These are phyloP conservation scores for Ogataea angusta DNA, from an alignment of 805 yeast species.

Conservation along the genomic window DNA sequence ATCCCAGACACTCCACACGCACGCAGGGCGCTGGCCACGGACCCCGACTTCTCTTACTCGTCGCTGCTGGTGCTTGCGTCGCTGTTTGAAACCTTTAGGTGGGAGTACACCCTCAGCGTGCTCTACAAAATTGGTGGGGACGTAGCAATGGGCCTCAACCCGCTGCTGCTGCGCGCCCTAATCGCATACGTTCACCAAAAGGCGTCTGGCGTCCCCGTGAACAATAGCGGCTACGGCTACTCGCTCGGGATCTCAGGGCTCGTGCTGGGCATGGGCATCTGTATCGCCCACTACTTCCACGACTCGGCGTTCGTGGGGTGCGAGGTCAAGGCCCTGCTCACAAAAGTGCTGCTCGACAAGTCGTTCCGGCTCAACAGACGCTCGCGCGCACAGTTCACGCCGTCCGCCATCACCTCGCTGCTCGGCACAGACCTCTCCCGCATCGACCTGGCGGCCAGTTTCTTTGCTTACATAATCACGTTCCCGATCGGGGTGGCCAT, in stretches of 20 bases:
- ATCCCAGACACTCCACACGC: slow-evolving; percentile 36
- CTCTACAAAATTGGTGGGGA: slow-evolving; percentile 45
- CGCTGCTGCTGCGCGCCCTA: slow-evolving; percentile 62
- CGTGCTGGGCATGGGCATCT: slow-evolving; percentile 45
- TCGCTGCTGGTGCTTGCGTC: slow-evolving; percentile 42
- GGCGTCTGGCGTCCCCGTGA: slow-evolving; percentile 43
- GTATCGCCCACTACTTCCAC: slow-evolving; percentile 63
- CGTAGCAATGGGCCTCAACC: slow-evolving; percentile 52
- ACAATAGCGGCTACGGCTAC: slow-evolving; percentile 65
- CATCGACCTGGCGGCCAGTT: slow-evolving; percentile 71
- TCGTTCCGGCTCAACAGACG: slow-evolving; percentile 57
- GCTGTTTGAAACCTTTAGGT: slow-evolving; percentile 47
- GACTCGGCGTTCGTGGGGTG: slow-evolving; percentile 63
- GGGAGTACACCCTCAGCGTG: slow-evolving; percentile 41
- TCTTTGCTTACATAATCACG: slow-evolving; percentile 59
- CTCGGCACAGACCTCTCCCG: slow-evolving; percentile 81
- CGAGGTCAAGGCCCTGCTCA: slow-evolving; percentile 64
- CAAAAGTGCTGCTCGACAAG: slow-evolving; percentile 67
- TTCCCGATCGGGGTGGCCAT: slow-evolving; percentile 65
- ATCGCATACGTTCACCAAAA: slow-evolving; percentile 60
- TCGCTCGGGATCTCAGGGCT: slow-evolving; percentile 66
- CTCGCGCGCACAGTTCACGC: slow-evolving; percentile 58
- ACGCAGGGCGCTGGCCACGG: slow-evolving; percentile 33
- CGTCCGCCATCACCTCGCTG: slow-evolving; percentile 70
- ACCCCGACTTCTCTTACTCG: slow-evolving; percentile 40